Base-by-base conservation (phyloP, 441 rosid genomes). In the Pelargonium cotyledonis region DNA sequence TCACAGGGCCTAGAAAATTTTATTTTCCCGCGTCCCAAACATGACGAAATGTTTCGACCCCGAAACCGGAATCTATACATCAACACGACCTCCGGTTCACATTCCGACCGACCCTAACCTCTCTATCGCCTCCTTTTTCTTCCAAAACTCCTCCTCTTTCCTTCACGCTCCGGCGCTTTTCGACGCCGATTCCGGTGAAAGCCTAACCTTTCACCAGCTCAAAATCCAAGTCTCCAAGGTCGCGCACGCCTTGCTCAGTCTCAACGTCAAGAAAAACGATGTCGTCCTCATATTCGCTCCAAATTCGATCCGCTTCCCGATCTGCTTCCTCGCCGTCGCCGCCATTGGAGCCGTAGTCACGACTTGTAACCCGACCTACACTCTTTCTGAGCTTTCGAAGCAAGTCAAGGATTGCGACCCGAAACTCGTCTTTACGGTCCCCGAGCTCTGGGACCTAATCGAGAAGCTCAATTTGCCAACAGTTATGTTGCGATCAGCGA, bases 211-310 rank as follows among this genome's bases (percentile, higher is more conserved):
- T 74, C 78, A 89, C 19, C 74, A 87, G 69, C 73, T 87, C 76
- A 84, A 80, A 82, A 80, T 91, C 75, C 63, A 80, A 15, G 82
- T 85, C 66, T 51, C 78, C 69, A 85, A 82, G 77, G 80, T 88
- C 72, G 77, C 91, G 6, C 88, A 85, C 65, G 95, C 89, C 0
- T 82, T 94, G 44, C 83, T 74, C 80, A 83, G 78, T 21, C 78
- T 94, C 51, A 96, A 91, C 65, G 68, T 94, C 44, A 80, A 76
- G 12, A 85, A 81, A 79, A 80, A 79, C 62, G 93, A 94, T 53
- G 93, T 81, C 6, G 89, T 94, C 6, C 47, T 91, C 67, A 84
- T 89, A 63, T 85, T 89, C 70, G 80, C 92, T 18, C 96, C 97
- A 0, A 94, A 94, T 77, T 89, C 93, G 0, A 74, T 87, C 74